Conservation (phyloP, 345 rosid species). For the Eutrema yunnanense region DNA sequence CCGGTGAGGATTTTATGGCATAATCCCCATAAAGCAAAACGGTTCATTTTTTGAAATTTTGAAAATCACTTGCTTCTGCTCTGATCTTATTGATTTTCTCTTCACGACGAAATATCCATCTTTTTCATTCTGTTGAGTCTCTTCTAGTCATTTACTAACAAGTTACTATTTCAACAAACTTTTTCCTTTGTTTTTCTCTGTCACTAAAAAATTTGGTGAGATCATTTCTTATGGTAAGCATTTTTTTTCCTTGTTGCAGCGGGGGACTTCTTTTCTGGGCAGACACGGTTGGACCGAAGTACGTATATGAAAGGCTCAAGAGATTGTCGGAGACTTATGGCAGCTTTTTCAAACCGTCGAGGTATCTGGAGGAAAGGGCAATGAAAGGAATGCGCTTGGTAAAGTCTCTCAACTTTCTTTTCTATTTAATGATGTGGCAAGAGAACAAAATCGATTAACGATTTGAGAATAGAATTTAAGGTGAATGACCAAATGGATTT, state of each 20-base stretch:
- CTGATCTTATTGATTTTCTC: neutral
- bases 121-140: neutral
- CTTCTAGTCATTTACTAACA: neutral
- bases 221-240: neutral
- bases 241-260: slow-evolving; percentile 34
- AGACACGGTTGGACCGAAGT: slow-evolving; percentile 58
- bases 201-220: neutral
- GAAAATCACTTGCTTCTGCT: neutral
- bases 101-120: neutral
- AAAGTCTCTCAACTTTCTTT: slow-evolving; percentile 22
- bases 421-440: neutral
- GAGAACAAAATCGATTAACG: neutral
- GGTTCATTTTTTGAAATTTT: neutral
- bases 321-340: slow-evolving; percentile 70
- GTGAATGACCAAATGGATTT: neutral
- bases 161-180: neutral
- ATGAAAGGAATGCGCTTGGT: slow-evolving; percentile 65
- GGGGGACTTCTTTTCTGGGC: slow-evolving; percentile 97
- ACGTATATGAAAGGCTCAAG: slow-evolving; percentile 58
- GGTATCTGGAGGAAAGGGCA: slow-evolving; percentile 85
- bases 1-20: slow-evolving; percentile 44
- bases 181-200: neutral
- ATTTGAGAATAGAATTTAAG: neutral
- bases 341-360: slow-evolving; percentile 65
- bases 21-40: neutral